Evolutionary conservation across 169 alveolate species (phyloP), one percentile per base, ranked within the genome.

Genomic region (Plasmodium vinckei): DNA sequence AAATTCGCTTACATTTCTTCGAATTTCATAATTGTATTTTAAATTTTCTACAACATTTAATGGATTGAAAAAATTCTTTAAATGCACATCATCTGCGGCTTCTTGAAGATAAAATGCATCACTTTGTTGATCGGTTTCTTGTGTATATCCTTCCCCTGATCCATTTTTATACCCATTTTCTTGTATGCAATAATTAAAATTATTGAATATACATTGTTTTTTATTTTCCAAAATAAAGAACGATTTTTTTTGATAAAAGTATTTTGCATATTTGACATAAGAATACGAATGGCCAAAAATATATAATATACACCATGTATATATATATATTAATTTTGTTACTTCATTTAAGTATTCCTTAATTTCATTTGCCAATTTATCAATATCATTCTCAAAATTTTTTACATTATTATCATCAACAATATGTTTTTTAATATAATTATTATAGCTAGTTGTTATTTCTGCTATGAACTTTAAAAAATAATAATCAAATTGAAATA

Each of bases 261-360:
- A 77, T 77, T 77, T 77, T 33, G 88, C 88, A 44, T 77, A 77
- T 46, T 77, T 77, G n/a, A 77, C 72, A 77, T 77, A 77, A 4
- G 88, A 77, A 68, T 77, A 77, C 0, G 88, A 77, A 63, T 77
- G 88, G 5, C 88, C 88, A 77, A 77, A 77, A 46, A 77, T 77
- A 57, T 77, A 69, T 59, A 77, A 44, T 25, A 77, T 47, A 51
- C 88, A 77, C 88, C 88, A 77, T 10, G 88, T 77, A 69, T 77
- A 77, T 12, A 77, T 44, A 21, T 77, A 77, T 12, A 77, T 77
- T 17, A 77, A 64, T 64, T 77, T 77, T 39, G 77, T 56, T 3
- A 77, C 27, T 77, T 77, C 88, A 39, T 63, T 77, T 1, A 77
- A 53, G 68, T 63, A 77, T 10, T 46, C 0, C 39, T 77, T 65